Evolutionary conservation across 805 yeast genomes (phyloP), one percentile per base, ranked within the genome.

Genomic region (Starmera amethionina): DNA sequence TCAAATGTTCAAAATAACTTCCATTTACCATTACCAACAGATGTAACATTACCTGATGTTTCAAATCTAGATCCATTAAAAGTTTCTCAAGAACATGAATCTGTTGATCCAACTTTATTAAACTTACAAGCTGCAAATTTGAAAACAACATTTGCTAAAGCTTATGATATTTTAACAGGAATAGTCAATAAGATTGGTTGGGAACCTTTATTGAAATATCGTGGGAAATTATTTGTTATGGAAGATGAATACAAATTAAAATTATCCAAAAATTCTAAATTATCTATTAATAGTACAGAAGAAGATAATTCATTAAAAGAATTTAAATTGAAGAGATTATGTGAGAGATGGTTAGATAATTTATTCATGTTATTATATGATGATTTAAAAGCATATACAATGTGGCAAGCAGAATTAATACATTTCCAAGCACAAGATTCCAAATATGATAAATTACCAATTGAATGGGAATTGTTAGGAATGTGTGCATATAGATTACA

Each of bases 381-480:
- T 50, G 95, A 84, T 55, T 68, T 84, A 51, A 70, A 83, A 53
- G 78, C 85, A 1, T 90, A 84, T 58, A 87, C 96, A 1, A 74
- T 86, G 71, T 90, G 96, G 93, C 89, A 88, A 58, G 88, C 96
- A 0, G 96, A 93, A 58, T 73, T 74, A 49, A 75, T 88, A 46
- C 96, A 90, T 60, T 82, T 83, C 63, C 88, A 83, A 59, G 86
- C 94, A 6, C 95, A 87, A 58, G 85, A 86, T 59, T 70, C 86
- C 58, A 79, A 77, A 34, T 83, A 82, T 58, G 77, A 75, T 50
- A 88, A 85, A 55, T 66, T 81, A 27, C 79, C 96, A 0, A 64
- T 82, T 42, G 97, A 89, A 60, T 89, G 97, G 96, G 96, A 94
- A 62, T 67, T 86, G 30, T 69, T 89, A 46, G 99, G 99, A 2